These are phyloP conservation scores for Irineochytrium annulatum DNA, from an alignment of 192 early-diverging fungal species.

Conservation along the genomic window DNA sequence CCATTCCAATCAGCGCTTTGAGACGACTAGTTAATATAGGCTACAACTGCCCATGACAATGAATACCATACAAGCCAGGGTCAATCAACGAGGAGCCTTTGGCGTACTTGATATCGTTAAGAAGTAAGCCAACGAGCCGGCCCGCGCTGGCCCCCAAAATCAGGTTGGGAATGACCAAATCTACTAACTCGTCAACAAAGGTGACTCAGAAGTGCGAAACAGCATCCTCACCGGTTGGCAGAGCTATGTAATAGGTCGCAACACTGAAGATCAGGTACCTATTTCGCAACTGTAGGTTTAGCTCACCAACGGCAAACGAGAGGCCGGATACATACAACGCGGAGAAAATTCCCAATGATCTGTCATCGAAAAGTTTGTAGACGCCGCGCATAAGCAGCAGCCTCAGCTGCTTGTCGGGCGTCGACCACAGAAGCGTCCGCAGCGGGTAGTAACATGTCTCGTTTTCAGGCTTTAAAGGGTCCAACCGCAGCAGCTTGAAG, in stretches of 20 bases:
- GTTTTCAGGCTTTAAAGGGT: constrained; percentile 1
- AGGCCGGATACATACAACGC: too few relatives aligned
- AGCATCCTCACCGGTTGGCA: constrained; percentile 27
- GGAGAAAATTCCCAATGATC: constrained; percentile 28
- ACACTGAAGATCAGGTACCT: constrained; percentile 27
- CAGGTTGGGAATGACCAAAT: constrained; percentile 37
- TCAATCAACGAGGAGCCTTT: constrained; percentile 4
- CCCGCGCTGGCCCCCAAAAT: constrained; percentile 37
- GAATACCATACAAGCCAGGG: constrained; percentile 21
- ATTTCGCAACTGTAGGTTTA: too few relatives aligned
- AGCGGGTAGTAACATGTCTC: constrained; percentile 32
- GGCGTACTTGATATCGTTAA: constrained; percentile 23
- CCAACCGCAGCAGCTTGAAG: not conserved
- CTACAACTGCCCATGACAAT: not conserved
- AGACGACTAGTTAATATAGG: not conserved
- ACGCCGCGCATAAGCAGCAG: constrained; percentile 30
- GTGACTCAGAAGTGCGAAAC: too few relatives aligned
- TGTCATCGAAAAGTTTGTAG: constrained; percentile 17
- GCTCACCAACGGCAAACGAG: too few relatives aligned
- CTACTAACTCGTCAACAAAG: constrained; percentile 6
- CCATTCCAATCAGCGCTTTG: constrained; percentile 30
- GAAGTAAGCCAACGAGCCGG: constrained; percentile 20
- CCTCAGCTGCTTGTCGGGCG: constrained; percentile 35
- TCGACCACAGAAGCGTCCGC: constrained; percentile 23
- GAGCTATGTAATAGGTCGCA: constrained; percentile 35